phyloP scores from a whole-genome alignment of 495 filamentous ascomycete genomes.

The Daldinia decipiens region DNA sequence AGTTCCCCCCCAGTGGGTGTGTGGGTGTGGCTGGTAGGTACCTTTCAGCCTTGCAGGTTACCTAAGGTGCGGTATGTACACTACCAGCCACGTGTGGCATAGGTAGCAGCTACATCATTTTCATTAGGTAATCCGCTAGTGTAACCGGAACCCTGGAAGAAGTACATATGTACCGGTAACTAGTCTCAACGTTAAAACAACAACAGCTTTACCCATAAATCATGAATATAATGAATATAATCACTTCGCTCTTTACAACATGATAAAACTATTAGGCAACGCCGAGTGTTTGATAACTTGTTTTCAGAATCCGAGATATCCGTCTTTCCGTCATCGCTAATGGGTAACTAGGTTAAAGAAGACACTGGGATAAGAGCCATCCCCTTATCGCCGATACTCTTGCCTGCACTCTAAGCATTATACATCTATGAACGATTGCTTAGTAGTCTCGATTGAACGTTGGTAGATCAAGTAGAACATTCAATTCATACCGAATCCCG shows the following conservation, averaged over 20 bases:
- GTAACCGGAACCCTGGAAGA: neutral
- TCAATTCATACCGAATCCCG: neutral
- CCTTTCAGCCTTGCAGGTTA: conserved; percentile 11
- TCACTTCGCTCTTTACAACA: too few species aligned
- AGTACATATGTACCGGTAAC: too few species aligned
- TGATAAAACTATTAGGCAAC: too few species aligned
- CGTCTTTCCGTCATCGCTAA: neutral
- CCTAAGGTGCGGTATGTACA: too few species aligned
- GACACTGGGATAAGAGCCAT: neutral
- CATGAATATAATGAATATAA: too few species aligned
- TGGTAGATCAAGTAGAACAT: neutral
- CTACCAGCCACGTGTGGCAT: neutral
- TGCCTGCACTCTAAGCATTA: neutral
- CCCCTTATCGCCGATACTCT: neutral
- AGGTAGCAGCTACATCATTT: neutral
- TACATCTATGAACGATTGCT: neutral
- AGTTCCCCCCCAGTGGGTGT: neutral
- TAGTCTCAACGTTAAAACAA: neutral
- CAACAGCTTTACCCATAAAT: neutral
- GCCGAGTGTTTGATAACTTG: neutral
- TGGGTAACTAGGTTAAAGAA: too few species aligned
- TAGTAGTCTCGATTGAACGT: neutral
- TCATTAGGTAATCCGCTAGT: neutral
- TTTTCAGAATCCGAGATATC: neutral
- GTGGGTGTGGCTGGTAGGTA: conserved; percentile 2